Base-by-base conservation (phyloP, 768 basidiomycete species). In the Xerocomellus amylosporus region DNA sequence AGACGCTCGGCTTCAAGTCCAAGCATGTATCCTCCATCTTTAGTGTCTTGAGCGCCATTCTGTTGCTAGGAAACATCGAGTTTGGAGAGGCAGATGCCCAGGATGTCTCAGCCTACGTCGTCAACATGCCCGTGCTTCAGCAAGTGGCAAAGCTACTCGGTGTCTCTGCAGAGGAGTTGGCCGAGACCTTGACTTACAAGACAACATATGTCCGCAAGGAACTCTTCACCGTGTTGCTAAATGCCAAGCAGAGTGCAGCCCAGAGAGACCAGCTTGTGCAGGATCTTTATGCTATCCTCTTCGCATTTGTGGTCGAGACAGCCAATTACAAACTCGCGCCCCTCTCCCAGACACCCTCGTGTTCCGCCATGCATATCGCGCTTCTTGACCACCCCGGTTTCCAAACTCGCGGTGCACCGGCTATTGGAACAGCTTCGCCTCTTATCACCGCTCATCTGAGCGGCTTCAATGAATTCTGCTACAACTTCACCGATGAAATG, bases 241-340 rank as follows among this genome's bases (percentile, higher is more conserved):
- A 77, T 50, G 75, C 74, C 0, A 71, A 74, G 44, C 83, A 81
- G 56, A 79, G 84, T 39, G 73, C 72, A 1, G 62, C 62, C 1
- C 84, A 85, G 62, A 76, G 83, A 30, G 81, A 85, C 55, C 73
- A 74, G 30, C 73, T 86, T 37, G 74, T 81, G 26, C 75, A 77
- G 51, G 83, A 84, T 58, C 76, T 85, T 36, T 86, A 85, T 59
- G 78, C 81, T 33, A 84, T 85, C 61, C 73, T 85, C 43, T 85
- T 85, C 58, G 77, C 83, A 0, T 85, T 79, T 55, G 76, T 85
- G 40, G 79, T 84, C 46, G 84, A 86, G 64, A 83, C 81, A 12
- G 81, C 81, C 56, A 86, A 86, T 65, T 79, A 82, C 64, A 76
- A 76, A 60, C 68, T 84, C 22, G 75, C 80, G 12, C 78, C 83